Evolutionary conservation across 495 filamentous ascomycete species (phyloP).

Genomic region (Lasiosphaeria hispida): DNA sequence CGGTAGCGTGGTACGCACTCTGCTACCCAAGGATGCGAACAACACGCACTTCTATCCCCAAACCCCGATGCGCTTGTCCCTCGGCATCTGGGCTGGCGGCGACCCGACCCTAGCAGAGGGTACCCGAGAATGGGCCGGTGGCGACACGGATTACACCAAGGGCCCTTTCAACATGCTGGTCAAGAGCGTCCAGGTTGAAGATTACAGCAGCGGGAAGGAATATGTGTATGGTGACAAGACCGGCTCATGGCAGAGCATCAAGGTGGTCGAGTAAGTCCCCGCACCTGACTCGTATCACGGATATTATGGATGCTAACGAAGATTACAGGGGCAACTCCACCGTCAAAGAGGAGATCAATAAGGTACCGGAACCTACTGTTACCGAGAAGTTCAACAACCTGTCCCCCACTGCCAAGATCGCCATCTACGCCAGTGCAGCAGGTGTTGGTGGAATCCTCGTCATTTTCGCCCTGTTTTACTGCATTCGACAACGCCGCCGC

Average conservation of each 20-base stretch:
- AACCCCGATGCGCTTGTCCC: conserved; percentile 78
- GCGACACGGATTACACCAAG: conserved; percentile 64
- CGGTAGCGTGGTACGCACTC: conserved; percentile 60
- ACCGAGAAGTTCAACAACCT: conserved; percentile 59
- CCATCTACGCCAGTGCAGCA: conserved; percentile 56
- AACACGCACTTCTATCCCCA: conserved; percentile 71
- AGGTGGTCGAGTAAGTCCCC: conserved; percentile 56
- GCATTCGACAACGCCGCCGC: conserved; percentile 62
- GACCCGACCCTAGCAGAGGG: conserved; percentile 58
- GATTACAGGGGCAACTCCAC: conserved; percentile 61
- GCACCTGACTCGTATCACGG: neutral
- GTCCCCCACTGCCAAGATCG: conserved; percentile 53
- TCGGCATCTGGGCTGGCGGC: conserved; percentile 87
- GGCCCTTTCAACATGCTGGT: conserved; percentile 77
- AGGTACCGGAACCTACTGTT: conserved; percentile 20
- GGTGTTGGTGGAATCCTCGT: conserved; percentile 49
- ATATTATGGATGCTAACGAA: conserved; percentile 8
- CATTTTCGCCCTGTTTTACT: conserved; percentile 54
- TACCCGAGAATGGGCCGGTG: conserved; percentile 73
- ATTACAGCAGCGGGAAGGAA: conserved; percentile 65
- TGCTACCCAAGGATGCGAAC: conserved; percentile 63
- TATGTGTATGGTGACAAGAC: conserved; percentile 66
- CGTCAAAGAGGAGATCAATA: conserved; percentile 41
- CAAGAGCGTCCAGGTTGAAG: conserved; percentile 60
- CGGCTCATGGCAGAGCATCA: conserved; percentile 71